Percentiles rank a stretch among this genome's conserved stretches.
Conservation (phyloP, 495 filamentous ascomycete species). For the Hypoxylon subgilvum region DNA sequence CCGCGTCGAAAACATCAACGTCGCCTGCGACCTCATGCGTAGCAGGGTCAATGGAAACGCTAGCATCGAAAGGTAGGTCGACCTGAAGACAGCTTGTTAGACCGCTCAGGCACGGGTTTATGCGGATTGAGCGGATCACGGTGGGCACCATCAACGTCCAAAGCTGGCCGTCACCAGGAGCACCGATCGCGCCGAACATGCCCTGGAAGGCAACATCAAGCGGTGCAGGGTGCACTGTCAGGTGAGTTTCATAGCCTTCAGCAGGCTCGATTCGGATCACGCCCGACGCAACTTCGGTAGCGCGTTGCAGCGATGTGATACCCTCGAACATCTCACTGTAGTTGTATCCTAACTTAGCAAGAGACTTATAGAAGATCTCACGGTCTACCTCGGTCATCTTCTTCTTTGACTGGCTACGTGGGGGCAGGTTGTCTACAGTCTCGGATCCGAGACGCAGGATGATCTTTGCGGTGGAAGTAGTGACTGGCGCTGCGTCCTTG, state of each 20-base stretch:
- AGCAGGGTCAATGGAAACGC: constrained; percentile 26
- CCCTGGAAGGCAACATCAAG: constrained; percentile 38
- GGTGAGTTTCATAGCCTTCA: not conserved
- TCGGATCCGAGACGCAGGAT: too few relatives aligned
- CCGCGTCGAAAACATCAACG: constrained; percentile 31
- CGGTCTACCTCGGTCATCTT: too few relatives aligned
- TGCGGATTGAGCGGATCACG: constrained; percentile 13
- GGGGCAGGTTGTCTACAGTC: too few relatives aligned
- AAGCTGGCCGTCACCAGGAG: constrained; percentile 29
- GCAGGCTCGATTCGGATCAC: too few relatives aligned
- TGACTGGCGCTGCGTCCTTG: too few relatives aligned
- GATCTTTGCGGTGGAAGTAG: too few relatives aligned
- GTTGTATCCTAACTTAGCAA: too few relatives aligned
- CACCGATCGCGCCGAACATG: constrained; percentile 27
- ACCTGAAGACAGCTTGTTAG: not conserved
- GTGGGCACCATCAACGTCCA: constrained; percentile 33
- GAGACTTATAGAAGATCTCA: too few relatives aligned
- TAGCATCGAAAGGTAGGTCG: not conserved
- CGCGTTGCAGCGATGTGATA: not conserved
- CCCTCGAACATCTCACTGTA: not conserved
- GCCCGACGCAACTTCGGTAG: too few relatives aligned
- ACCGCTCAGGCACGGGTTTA: constrained; percentile 15
- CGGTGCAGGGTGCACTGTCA: constrained; percentile 35
- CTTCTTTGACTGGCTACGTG: too few relatives aligned
- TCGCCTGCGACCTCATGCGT: constrained; percentile 27